phyloP scores from a whole-genome alignment of 345 rosid genomes.

The Salix suchowensis region DNA sequence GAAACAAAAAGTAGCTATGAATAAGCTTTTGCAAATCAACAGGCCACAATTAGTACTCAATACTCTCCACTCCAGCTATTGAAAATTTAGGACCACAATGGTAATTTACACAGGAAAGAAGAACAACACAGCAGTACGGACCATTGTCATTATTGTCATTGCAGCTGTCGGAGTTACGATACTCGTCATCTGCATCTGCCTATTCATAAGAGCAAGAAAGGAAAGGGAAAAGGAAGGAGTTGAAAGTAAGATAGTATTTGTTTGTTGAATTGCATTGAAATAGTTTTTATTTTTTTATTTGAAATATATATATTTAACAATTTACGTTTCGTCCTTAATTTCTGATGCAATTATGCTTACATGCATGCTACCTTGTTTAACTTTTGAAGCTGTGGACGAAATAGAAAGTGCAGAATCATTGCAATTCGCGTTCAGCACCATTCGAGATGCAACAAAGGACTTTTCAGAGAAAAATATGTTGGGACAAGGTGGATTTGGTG shows the following conservation, averaged over 20 bases:
- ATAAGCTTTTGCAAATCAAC: too few species aligned
- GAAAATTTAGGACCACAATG: too few species aligned
- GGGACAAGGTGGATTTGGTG: background rate
- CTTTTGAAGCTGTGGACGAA: background rate
- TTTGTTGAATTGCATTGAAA: too few species aligned
- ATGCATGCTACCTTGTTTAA: too few species aligned
- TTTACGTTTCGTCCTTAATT: too few species aligned
- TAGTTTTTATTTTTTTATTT: too few species aligned
- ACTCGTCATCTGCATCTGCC: slow-evolving; percentile 6
- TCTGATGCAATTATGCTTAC: too few species aligned
- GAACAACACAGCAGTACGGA: background rate
- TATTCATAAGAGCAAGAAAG: slow-evolving; percentile 8
- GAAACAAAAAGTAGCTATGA: too few species aligned
- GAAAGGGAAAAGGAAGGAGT: background rate
- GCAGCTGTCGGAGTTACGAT: slow-evolving; percentile 5
- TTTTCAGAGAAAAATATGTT: slow-evolving; percentile 8
- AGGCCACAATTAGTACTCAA: too few species aligned
- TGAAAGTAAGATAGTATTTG: slow-evolving; percentile 4
- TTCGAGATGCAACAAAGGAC: slow-evolving; percentile 1
- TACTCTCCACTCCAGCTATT: too few species aligned
- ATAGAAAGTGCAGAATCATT: background rate
- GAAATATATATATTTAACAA: too few species aligned
- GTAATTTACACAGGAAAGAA: slow-evolving; percentile 25
- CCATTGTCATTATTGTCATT: slow-evolving; percentile 7
- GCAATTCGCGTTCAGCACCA: background rate